Conservation (phyloP, 1,284 basidiomycete genomes). For the Ganoderma meredithae region DNA sequence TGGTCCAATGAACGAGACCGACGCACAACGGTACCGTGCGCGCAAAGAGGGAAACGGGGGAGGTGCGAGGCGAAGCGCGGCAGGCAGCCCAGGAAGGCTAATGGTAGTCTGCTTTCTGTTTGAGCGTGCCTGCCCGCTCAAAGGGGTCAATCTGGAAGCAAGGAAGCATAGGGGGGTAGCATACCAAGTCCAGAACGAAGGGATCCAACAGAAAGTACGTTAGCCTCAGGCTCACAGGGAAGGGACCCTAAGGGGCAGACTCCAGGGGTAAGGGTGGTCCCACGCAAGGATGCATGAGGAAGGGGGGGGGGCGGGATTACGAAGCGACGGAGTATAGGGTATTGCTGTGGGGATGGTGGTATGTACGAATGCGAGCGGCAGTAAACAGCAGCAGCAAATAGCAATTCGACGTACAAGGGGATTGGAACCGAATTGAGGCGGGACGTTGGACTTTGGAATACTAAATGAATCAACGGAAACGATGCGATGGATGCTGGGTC, state of each 20-base stretch:
- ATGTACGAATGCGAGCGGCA: slow-evolving; percentile 31
- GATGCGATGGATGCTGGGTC: slow-evolving; percentile 12
- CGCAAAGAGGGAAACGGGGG: neutral
- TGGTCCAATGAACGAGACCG: slow-evolving; percentile 4
- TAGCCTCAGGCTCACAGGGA: neutral
- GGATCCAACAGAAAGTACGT: neutral
- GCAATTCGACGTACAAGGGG: slow-evolving; percentile 25
- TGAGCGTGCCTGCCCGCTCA: neutral
- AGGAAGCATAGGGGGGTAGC: slow-evolving; percentile 1
- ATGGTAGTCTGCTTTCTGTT: neutral
- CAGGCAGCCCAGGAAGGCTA: neutral
- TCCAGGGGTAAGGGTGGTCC: neutral
- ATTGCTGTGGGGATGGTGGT: slow-evolving; percentile 17
- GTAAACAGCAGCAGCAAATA: slow-evolving; percentile 25
- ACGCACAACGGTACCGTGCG: slow-evolving; percentile 6
- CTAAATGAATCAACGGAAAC: neutral
- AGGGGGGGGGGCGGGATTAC: slow-evolving; percentile 17
- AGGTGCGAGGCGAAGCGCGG: neutral
- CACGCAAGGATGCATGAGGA: neutral
- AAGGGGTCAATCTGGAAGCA: neutral
- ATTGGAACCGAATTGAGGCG: slow-evolving; percentile 5
- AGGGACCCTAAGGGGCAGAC: neutral
- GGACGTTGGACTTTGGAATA: slow-evolving; percentile 11
- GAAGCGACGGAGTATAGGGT: slow-evolving; percentile 12
- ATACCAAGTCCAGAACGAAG: slow-evolving; percentile 6